A percentile compares a stretch with the other conserved stretches of the same genome.
These are phyloP conservation scores for Debaryomyces singareniensis DNA, from an alignment of 1,139 yeast genomes.

Conservation along the genomic window DNA sequence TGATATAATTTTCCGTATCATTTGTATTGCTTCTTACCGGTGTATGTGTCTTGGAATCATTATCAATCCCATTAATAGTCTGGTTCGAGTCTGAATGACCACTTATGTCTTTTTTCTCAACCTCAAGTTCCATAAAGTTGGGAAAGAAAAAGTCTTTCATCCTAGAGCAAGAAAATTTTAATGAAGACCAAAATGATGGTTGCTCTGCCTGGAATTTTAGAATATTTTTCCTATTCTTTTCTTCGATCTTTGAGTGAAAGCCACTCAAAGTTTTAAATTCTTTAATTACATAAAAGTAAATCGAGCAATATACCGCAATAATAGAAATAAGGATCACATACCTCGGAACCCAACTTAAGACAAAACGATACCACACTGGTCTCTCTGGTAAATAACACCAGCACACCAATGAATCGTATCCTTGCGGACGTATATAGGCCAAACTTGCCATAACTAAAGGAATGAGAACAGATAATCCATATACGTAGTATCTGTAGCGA, in stretches of 20 bases:
- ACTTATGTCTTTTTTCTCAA: too few relatives aligned
- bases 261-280: slow-evolving; percentile 43
- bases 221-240: slow-evolving; percentile 6
- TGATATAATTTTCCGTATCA: slow-evolving; percentile 6
- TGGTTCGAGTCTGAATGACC: slow-evolving; percentile 1
- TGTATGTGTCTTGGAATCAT: neutral
- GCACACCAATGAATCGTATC: slow-evolving; percentile 59
- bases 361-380: slow-evolving; percentile 73
- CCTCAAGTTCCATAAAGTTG: slow-evolving; percentile 23
- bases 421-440: slow-evolving; percentile 52
- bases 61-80: neutral
- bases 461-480: slow-evolving; percentile 50
- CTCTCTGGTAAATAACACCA: slow-evolving; percentile 78
- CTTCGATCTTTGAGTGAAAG: slow-evolving; percentile 4
- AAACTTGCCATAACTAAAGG: slow-evolving; percentile 69
- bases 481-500: slow-evolving; percentile 51
- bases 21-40: slow-evolving; percentile 3
- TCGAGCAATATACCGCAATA: slow-evolving; percentile 58
- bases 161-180: slow-evolving; percentile 21
- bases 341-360: slow-evolving; percentile 78
- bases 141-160: slow-evolving; percentile 23
- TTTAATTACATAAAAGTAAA: slow-evolving; percentile 66
- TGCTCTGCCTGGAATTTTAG: slow-evolving; percentile 11
- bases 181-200: slow-evolving; percentile 33
- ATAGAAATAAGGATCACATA: slow-evolving; percentile 61